Base-by-base conservation (phyloP, 2,329 filamentous ascomycete species). In the Aaosphaeria arxii region DNA sequence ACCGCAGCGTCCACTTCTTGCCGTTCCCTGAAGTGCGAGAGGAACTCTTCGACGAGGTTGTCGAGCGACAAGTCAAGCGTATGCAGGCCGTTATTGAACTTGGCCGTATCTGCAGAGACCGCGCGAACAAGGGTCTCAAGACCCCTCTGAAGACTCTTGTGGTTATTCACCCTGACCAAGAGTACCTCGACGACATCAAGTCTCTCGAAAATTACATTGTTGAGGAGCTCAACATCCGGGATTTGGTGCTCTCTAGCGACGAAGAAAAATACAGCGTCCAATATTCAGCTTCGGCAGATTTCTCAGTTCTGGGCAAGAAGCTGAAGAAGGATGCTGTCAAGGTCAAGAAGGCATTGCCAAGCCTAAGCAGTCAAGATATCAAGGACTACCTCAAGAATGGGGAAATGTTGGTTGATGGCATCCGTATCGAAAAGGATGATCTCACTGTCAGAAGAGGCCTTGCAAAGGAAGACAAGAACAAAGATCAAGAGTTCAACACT, bases 21-120 rank as follows among this genome's bases (percentile, higher is more conserved):
- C 73, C 86, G 5, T 97, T 92, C 78, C 94, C 94, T 9, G 87
- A 91, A 54, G 91, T 96, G 2, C 84, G 90, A 51, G 80, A 90
- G 61, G 91, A 95, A 66, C 80, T 97, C 4, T 96, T 96, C 64
- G 87, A 97, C 66, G 81, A 83, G 43, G 86, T 84, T 24, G 86
- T 97, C 40, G 92, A 97, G 75, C 84, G 94, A 53, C 84, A 88
- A 56, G 91, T 97, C 9, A 80, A 82, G 53, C 85, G 91, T 42
- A 97, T 99, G 94, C 92, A 97, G 71, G 88, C 86, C 57, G 91
- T 97, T 65, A 96, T 99, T 68, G 91, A 97, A 64, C 81, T 97
- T 52, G 89, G 84, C 42, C 84, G 94, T 64, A 84, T 92, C 44
- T 91, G 89, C 44, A 83, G 94, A 69, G 94, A 97, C 71, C 84